Conservation (phyloP, 352 stramenopile genomes). For the Phytopythium oedochilum region DNA sequence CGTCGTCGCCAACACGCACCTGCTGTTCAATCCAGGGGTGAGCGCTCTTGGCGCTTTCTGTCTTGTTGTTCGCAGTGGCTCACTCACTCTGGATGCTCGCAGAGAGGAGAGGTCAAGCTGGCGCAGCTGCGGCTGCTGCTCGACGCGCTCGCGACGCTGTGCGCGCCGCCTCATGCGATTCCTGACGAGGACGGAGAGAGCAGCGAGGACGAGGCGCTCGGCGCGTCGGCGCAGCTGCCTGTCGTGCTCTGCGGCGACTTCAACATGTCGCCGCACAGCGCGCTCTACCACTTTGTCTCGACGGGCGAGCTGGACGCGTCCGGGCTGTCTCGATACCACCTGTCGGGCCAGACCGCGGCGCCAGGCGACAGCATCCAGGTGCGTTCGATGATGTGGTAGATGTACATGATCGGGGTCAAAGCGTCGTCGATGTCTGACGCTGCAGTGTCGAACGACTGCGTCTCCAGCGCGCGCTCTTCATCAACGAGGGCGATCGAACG, state of each 20-base stretch:
- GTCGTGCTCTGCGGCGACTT: constrained; percentile 64
- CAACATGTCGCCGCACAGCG: constrained; percentile 57
- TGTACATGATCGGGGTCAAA: no score
- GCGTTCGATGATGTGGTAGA: neutral
- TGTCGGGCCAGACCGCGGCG: constrained; percentile 38
- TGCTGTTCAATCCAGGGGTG: constrained; percentile 71
- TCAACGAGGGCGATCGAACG: constrained; percentile 28
- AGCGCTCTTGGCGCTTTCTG: no score
- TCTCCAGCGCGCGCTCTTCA: constrained; percentile 20
- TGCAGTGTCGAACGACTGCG: neutral
- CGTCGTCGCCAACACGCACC: constrained; percentile 57
- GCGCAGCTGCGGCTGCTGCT: constrained; percentile 53
- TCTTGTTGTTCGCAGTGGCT: no score
- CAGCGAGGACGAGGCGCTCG: constrained; percentile 1
- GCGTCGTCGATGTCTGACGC: no score
- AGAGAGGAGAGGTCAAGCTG: constrained; percentile 68
- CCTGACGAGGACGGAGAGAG: neutral
- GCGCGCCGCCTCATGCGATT: neutral
- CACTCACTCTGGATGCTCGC: neutral
- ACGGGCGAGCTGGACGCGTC: constrained; percentile 37
- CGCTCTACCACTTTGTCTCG: constrained; percentile 60
- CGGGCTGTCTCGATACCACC: constrained; percentile 31
- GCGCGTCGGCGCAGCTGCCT: constrained; percentile 10
- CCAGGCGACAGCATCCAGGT: constrained; percentile 19
- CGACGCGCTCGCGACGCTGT: constrained; percentile 21